Conservation (phyloP, 1,139 yeast species). For the Saccharomycopsis crataegensis region DNA sequence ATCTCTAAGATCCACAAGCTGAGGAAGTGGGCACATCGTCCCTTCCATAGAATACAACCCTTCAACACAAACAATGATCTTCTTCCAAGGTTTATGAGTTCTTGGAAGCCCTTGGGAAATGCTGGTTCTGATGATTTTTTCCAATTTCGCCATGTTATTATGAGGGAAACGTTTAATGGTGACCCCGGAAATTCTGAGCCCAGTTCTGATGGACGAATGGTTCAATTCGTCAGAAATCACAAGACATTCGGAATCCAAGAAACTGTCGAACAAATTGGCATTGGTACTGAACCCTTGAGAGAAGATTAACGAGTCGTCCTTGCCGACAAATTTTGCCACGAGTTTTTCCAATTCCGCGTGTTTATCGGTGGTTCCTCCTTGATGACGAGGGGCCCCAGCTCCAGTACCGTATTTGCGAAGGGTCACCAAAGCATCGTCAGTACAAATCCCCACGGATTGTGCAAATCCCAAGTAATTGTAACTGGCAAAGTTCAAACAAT, state of each 20-base stretch:
- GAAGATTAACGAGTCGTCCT: slow-evolving; percentile 78
- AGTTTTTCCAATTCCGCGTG: slow-evolving; percentile 68
- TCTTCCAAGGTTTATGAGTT: slow-evolving; percentile 96
- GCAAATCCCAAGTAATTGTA: slow-evolving; percentile 96
- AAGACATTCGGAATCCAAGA: slow-evolving; percentile 80
- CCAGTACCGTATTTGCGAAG: slow-evolving; percentile 68
- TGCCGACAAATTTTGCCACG: slow-evolving; percentile 83
- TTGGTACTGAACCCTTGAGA: slow-evolving; percentile 97
- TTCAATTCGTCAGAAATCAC: slow-evolving; percentile 91
- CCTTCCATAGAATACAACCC: slow-evolving; percentile 99
- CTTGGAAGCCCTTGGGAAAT: slow-evolving; percentile 96
- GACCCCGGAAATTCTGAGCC: slow-evolving; percentile 89
- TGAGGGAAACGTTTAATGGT: slow-evolving; percentile 89
- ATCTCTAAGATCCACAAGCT: slow-evolving; percentile 62
- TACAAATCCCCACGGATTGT: slow-evolving; percentile 87
- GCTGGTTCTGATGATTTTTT: slow-evolving; percentile 72
- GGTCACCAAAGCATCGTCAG: slow-evolving; percentile 63
- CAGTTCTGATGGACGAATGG: slow-evolving; percentile 93
- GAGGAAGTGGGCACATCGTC: slow-evolving; percentile 81
- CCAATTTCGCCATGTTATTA: slow-evolving; percentile 79
- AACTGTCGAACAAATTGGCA: slow-evolving; percentile 78
- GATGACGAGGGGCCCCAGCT: slow-evolving; percentile 69
- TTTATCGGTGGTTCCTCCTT: slow-evolving; percentile 70
- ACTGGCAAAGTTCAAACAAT: slow-evolving; percentile 80
- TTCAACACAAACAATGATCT: slow-evolving; percentile 87